Evolutionary conservation across 2,329 filamentous ascomycete genomes (phyloP), one percentile per base, ranked within the genome.

Genomic region (Sporothrix pseudoabietina): DNA sequence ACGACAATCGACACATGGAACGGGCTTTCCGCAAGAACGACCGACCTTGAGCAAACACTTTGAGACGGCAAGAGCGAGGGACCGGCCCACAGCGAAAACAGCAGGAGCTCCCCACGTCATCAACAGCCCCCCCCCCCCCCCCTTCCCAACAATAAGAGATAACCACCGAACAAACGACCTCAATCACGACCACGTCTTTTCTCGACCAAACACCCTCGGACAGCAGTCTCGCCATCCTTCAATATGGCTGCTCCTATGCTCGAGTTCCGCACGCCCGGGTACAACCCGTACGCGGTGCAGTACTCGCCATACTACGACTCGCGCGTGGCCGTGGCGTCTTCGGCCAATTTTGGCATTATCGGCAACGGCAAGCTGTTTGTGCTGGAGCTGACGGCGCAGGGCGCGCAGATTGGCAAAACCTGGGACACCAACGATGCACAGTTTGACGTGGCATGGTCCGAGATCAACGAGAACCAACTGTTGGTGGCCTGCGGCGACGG

Each of bases 271-370:
- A 98, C 96, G 30, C 88, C 93, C 80, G 96, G 96, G 79, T 98
- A 90, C 87, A 97, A 98, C 82, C 94, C 94, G 79, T 98, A 97
- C 84, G 93, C 93, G 77, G 94, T 98, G 82, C 97, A 98, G 84
- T 99, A 98, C 86, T 98, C 95, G 72, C 96, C 96, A 7, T 99
- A 98, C 85, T 97, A 97, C 85, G 96, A 98, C 84, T 96, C 93
- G 77, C 91, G 94, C 76, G 90, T 99, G 76, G 95, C 95, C 73
- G 94, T 98, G 78, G 93, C 93, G 41, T 88, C 92, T 1, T 92
- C 94, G n/a, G 90, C 95, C 76, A 98, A 99, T 85, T 99, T 96
- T 83, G 96, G 96, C 54, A 92, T 99, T 54, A 95, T 99, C 49
- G 96, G 96, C 66, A 99, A 99, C 84, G 96, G 96, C 12, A 90